Evolutionary conservation across 2,329 filamentous ascomycete species (phyloP).

Genomic region (Aspergillus sp.): DNA sequence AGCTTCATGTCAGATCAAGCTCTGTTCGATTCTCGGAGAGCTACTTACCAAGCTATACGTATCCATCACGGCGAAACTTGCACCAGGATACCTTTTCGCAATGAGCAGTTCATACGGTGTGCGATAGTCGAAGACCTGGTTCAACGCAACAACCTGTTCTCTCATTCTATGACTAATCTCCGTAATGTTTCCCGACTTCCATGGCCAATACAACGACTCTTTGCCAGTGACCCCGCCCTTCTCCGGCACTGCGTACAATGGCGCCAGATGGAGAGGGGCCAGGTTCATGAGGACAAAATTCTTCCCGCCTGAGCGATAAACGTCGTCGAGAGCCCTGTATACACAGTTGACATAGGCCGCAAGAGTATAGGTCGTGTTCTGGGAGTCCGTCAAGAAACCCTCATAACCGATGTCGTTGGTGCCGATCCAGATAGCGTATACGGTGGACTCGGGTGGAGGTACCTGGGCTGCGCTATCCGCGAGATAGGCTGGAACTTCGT

Average conservation of each 20-base stretch:
- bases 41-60: constrained; percentile 51
- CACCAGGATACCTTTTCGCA: constrained; percentile 43
- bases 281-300: constrained; percentile 67
- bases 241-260: constrained; percentile 54
- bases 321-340: constrained; percentile 53
- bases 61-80: constrained; percentile 60
- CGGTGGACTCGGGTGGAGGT: constrained; percentile 52
- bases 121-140: constrained; percentile 47
- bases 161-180: constrained; percentile 47
- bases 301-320: constrained; percentile 61
- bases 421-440: constrained; percentile 73
- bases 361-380: constrained; percentile 54
- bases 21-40: not conserved
- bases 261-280: constrained; percentile 60
- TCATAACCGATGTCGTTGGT: constrained; percentile 68
- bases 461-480: constrained; percentile 32
- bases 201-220: constrained; percentile 37
- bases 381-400: constrained; percentile 60
- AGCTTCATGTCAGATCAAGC: constrained; percentile 1
- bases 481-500: constrained; percentile 47
- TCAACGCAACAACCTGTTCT: constrained; percentile 45
- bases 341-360: constrained; percentile 62
- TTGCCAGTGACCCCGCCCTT: constrained; percentile 39
- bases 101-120: constrained; percentile 43
- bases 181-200: constrained; percentile 46